Base-by-base conservation (phyloP, 139 green algal species). In the Axilococcus clingmanii region DNA sequence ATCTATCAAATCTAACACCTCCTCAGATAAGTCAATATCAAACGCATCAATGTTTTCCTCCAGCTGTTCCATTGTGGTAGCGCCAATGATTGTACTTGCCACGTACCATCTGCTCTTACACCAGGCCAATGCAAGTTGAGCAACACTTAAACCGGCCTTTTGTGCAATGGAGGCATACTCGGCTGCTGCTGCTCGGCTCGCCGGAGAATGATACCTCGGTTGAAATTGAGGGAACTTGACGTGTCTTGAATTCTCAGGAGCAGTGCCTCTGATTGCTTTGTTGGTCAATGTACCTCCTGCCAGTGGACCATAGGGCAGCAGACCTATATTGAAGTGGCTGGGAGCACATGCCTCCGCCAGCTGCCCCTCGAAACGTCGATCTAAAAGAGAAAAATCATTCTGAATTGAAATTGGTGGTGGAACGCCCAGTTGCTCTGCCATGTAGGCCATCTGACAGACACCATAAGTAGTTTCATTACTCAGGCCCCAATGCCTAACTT, bases 381-480 rank as follows among this genome's bases (percentile, higher is more conserved):
- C 93, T 8, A 75, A 61, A 37, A 94, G 52, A 56, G 55, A 68
- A 49, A 79, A 83, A 0, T 73, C 57, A 31, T 81, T 82, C 28
- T 82, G 68, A 5, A 94, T 36, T 5, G 61, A 68, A 9, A 48
- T 67, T 19, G n/a, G 34, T 29, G n/a, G 7, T 32, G 51, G 35
- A 24, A 8, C 6, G 17, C 5, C 11, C 14, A 28, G 15, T 15
- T 19, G 20, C 7, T 48, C 40, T 29, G 17, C n/a, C 7, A 29
- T 42, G 23, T 23, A n/a, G 12, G 41, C 29, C 38, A 72, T 75
- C 33, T 55, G 44, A 51, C 70, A 77, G 27, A 95, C 49, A 4
- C 87, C 87, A 55, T 76, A 94, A 0, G 87, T 55, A 25, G 86
- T 94, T 68, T 95, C 87, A 60, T 95, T 95, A 75, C 76, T 89